Conservation (phyloP, 1,139 yeast genomes). For the Saccharomyces hybrid region DNA sequence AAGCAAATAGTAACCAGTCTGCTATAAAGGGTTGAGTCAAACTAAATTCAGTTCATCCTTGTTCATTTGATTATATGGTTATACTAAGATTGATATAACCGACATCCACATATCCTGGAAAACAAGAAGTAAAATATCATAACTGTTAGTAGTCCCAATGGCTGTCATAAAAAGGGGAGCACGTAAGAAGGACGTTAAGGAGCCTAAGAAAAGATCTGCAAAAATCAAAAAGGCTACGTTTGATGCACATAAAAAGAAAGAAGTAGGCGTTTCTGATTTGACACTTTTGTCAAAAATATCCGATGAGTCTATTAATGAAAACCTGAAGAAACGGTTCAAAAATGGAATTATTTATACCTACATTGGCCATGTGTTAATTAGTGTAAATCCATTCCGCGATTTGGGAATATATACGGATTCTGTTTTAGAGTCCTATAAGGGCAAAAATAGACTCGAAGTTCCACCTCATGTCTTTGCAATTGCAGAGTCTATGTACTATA, state of each 20-base stretch:
- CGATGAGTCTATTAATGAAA: slow-evolving; percentile 89
- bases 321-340: slow-evolving; percentile 79
- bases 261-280: slow-evolving; percentile 94
- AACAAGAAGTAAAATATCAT: no score
- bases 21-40: not conserved
- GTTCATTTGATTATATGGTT: no score
- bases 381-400: slow-evolving; percentile 94
- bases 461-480: slow-evolving; percentile 99
- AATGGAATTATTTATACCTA: slow-evolving; percentile 86
- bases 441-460: slow-evolving; percentile 88
- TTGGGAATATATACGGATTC: slow-evolving; percentile 87
- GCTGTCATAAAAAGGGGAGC: slow-evolving; percentile 73
- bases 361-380: slow-evolving; percentile 81
- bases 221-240: slow-evolving; percentile 84
- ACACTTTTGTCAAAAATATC: slow-evolving; percentile 82
- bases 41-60: not conserved
- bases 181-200: slow-evolving; percentile 50
- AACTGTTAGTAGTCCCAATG: slow-evolving; percentile 35
- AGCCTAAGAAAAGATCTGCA: slow-evolving; percentile 43
- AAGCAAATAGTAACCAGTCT: not conserved
- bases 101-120: no score
- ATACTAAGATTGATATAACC: no score
- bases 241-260: slow-evolving; percentile 82
- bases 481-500: slow-evolving; percentile 95
- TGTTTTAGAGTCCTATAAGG: slow-evolving; percentile 68